Conservation (phyloP, 208 protist species). For the Acanthamoeba lenticulata region DNA sequence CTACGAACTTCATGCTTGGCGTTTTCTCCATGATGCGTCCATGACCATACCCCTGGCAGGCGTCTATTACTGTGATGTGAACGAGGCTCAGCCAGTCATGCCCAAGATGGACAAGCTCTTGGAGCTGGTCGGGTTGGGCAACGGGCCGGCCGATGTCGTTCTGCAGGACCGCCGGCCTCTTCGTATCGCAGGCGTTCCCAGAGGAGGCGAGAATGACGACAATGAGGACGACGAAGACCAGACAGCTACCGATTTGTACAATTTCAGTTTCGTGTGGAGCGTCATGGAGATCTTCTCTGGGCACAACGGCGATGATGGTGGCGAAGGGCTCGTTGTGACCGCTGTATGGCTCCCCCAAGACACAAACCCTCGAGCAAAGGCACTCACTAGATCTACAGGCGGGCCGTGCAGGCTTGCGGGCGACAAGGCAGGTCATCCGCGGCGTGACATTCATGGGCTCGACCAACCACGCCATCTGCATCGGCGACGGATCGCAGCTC, state of each 20-base stretch:
- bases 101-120: not conserved
- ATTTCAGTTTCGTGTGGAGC: too few relatives aligned
- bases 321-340: too few relatives aligned
- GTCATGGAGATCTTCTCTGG: too few relatives aligned
- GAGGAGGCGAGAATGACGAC: too few relatives aligned
- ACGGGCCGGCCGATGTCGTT: not conserved
- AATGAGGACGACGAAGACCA: not conserved
- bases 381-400: too few relatives aligned
- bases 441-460: not conserved
- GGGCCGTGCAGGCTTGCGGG: too few relatives aligned
- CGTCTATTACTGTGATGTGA: not conserved
- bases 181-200: not conserved
- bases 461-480: not conserved
- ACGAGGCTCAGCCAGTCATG: not conserved
- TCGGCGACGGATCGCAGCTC: not conserved
- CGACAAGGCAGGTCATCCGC: not conserved
- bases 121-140: not conserved
- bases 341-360: too few relatives aligned
- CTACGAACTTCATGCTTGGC: not conserved
- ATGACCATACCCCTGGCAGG: not conserved
- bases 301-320: too few relatives aligned
- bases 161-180: not conserved
- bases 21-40: not conserved
- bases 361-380: too few relatives aligned
- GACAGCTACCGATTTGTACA: not conserved